Conservation (phyloP, 2,329 filamentous ascomycete species). For the Kalmusia sp. region DNA sequence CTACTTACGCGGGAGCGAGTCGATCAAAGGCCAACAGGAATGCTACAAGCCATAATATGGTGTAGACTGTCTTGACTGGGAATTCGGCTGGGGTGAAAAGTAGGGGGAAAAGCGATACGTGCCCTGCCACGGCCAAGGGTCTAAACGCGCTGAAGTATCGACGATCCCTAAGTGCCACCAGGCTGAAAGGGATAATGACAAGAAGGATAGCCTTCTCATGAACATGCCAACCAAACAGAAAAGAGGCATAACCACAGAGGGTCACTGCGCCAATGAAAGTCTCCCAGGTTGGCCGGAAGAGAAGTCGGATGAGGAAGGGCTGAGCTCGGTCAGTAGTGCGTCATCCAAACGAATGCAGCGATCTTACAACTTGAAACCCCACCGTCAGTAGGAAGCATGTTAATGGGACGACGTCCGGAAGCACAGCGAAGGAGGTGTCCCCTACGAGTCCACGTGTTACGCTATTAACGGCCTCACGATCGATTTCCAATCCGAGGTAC, state of each 20-base stretch:
- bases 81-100: slow-evolving; percentile 93
- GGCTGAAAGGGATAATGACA: slow-evolving; percentile 92
- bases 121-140: slow-evolving; percentile 88
- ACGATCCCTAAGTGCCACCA: slow-evolving; percentile 88
- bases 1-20: slow-evolving; percentile 75
- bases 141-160: slow-evolving; percentile 91
- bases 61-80: slow-evolving; percentile 92
- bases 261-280: slow-evolving; percentile 89
- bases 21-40: slow-evolving; percentile 88
- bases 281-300: slow-evolving; percentile 81
- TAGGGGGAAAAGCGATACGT: slow-evolving; percentile 93
- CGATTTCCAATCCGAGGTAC: slow-evolving; percentile 75
- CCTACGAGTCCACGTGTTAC: slow-evolving; percentile 93
- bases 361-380: slow-evolving; percentile 73
- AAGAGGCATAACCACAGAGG: slow-evolving; percentile 93
- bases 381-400: slow-evolving; percentile 85
- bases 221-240: slow-evolving; percentile 98
- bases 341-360: background rate
- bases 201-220: slow-evolving; percentile 97
- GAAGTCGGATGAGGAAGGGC: slow-evolving; percentile 76
- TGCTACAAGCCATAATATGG: slow-evolving; percentile 85
- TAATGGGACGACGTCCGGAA: slow-evolving; percentile 83
- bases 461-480: slow-evolving; percentile 78
- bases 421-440: slow-evolving; percentile 90
- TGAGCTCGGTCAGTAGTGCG: slow-evolving; percentile 17